Conservation (phyloP, 2,329 filamentous ascomycete genomes). For the Sphaerulina vaccinii region DNA sequence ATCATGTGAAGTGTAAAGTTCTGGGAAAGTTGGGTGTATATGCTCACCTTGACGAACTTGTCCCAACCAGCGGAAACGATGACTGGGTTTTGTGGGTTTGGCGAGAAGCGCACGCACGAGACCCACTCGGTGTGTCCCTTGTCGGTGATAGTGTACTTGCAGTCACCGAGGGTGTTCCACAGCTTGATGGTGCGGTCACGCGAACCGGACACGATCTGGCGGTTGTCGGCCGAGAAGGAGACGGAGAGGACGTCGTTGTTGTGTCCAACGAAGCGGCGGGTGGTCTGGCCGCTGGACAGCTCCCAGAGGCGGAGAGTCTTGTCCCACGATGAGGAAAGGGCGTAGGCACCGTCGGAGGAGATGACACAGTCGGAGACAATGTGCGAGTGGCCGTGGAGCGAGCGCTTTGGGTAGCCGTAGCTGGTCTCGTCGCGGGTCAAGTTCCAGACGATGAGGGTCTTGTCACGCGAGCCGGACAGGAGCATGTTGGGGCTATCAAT, state of each 20-base stretch:
- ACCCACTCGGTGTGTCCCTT: constrained; percentile 99
- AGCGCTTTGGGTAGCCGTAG: constrained; percentile 99
- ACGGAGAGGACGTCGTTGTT: constrained; percentile 99
- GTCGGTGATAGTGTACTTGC: constrained; percentile 99
- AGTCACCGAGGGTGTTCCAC: constrained; percentile 99
- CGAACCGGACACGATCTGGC: constrained; percentile 98
- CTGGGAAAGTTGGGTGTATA: constrained; percentile 20
- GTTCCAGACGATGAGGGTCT: constrained; percentile 99
- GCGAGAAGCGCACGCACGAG: constrained; percentile 98
- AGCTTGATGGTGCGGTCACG: constrained; percentile 99
- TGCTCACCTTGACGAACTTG: constrained; percentile 98
- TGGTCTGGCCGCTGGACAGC: constrained; percentile 94
- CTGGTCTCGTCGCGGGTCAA: constrained; percentile 96
- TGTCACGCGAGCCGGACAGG: constrained; percentile 94
- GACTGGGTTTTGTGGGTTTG: constrained; percentile 99
- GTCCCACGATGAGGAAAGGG: constrained; percentile 98
- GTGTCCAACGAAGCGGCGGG: constrained; percentile 97
- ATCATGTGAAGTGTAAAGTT: constrained; percentile 67
- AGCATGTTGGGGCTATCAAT: constrained; percentile 91
- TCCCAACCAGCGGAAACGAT: constrained; percentile 99
- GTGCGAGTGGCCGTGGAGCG: constrained; percentile 98
- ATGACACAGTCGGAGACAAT: constrained; percentile 99
- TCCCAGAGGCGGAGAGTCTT: constrained; percentile 99
- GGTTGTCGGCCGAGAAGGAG: constrained; percentile 99
- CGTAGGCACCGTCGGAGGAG: constrained; percentile 98